Base-by-base conservation (phyloP, 768 basidiomycete genomes). In the Dioszegia crocea region DNA sequence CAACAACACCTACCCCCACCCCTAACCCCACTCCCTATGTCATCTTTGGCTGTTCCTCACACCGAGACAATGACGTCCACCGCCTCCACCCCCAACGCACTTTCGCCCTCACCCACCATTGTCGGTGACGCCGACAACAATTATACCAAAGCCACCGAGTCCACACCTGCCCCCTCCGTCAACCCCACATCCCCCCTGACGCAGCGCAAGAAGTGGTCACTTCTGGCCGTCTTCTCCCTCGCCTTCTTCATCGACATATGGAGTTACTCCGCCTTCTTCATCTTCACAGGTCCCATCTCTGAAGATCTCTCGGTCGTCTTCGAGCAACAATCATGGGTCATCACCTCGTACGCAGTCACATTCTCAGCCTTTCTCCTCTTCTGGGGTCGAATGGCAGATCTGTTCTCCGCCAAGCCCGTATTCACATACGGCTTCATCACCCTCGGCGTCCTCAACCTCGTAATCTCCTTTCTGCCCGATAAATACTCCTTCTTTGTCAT, bases 401-500 rank as follows among this genome's bases (percentile, higher is more conserved):
- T 67, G 16, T 70, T 61, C 56, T 66, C 65, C 17, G 58, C 68
- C 36, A 60, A 63, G 38, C 49, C 54, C 5, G 60, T 65, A 43
- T 70, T 70, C 50, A 33, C 60, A 21, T 60, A 38, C 30, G 68
- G 68, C 26, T 67, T 70, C 52, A 27, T 61, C 27, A 47, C 43
- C 4, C 57, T 71, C 6, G 70, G 67, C 16, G 24, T 66, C n/a
- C 50, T 61, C 46, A 60, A 57, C 27, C 59, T 71, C 27, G 51
- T 62, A 29, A 61, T 62, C 23, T 58, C 58, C 1, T 71, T 71
- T 61, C n/a, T 61, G n/a, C 47, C 60, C 19, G 59, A 71, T 30
- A 59, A 67, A 27, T 62, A 59, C 61, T 36, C 62, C n/a, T 65
- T 64, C 52, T 68, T 68, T 47, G 68, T 70, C 45, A 47, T 70